phyloP scores from a whole-genome alignment of 2,329 filamentous ascomycete species.

The Hymenoscyphus fructigenus region DNA sequence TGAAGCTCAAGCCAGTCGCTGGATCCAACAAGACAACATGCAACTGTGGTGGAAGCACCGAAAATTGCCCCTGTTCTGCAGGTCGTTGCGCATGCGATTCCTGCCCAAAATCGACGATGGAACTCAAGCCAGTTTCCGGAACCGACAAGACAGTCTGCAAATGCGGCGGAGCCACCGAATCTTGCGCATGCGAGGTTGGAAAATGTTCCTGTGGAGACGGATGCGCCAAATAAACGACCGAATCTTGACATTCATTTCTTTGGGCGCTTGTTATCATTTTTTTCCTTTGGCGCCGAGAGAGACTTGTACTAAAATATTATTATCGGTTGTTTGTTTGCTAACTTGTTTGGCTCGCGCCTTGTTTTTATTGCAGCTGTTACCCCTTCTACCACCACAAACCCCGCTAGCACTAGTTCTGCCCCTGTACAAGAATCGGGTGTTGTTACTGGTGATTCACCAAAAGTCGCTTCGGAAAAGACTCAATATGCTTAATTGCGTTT shows the following conservation, averaged over 20 bases:
- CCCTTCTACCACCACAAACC: constrained; percentile 23
- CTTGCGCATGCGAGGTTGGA: constrained; percentile 40
- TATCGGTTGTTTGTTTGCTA: constrained; percentile 18
- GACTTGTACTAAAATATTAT: constrained; percentile 4
- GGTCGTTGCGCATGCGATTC: constrained; percentile 41
- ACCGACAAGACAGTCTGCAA: constrained; percentile 42
- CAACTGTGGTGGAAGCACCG: not conserved
- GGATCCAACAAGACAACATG: constrained; percentile 36
- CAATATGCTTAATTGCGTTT: constrained; percentile 25
- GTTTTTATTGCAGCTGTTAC: constrained; percentile 24
- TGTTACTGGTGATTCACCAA: constrained; percentile 27
- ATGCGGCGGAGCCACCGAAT: constrained; percentile 38
- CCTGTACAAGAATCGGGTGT: constrained; percentile 18
- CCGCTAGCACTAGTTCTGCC: constrained; percentile 21
- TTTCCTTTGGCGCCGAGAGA: not conserved
- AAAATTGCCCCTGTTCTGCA: constrained; percentile 21
- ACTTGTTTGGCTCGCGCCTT: constrained; percentile 23
- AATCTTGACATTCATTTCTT: not conserved
- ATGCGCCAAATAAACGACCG: constrained; percentile 20
- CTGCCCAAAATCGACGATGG: constrained; percentile 42
- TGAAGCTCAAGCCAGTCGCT: constrained; percentile 33
- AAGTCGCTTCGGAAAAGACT: constrained; percentile 23
- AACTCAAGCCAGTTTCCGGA: constrained; percentile 31
- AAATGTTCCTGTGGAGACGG: constrained; percentile 35
- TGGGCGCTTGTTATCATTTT: not conserved